Conservation (phyloP, 2,329 filamentous ascomycete species). For the Cercospora sojina region DNA sequence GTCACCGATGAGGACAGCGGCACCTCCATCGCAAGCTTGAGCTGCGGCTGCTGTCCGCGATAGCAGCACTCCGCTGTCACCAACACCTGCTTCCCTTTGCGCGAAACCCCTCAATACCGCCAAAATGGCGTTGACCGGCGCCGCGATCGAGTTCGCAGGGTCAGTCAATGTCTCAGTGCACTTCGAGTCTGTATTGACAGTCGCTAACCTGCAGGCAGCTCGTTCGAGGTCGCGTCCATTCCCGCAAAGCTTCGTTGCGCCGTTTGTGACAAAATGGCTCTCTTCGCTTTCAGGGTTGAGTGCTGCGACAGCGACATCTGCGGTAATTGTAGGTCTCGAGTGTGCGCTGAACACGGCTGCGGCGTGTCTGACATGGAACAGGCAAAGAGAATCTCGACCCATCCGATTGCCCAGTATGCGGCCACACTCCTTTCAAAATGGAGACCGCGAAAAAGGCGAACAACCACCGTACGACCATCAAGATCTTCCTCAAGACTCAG, state of each 20-base stretch:
- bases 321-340: constrained; percentile 68
- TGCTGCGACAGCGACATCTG: constrained; percentile 97
- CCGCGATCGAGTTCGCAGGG: constrained; percentile 22
- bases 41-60: constrained; percentile 17
- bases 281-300: constrained; percentile 86
- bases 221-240: constrained; percentile 76
- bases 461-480: constrained; percentile 84
- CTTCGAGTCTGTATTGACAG: background rate
- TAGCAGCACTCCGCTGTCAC: constrained; percentile 13
- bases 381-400: constrained; percentile 66
- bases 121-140: constrained; percentile 12
- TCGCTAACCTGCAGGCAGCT: constrained; percentile 51
- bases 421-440: constrained; percentile 81
- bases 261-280: constrained; percentile 83
- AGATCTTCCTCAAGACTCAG: constrained; percentile 84
- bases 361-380: constrained; percentile 39
- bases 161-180: constrained; percentile 3
- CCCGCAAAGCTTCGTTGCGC: constrained; percentile 96
- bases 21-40: constrained; percentile 15
- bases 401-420: constrained; percentile 76
- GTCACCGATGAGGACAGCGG: constrained; percentile 18
- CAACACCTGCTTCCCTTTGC: background rate
- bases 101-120: constrained; percentile 7
- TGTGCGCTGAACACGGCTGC: constrained; percentile 20
- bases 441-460: constrained; percentile 89